phyloP scores from a whole-genome alignment of 495 filamentous ascomycete genomes.

The Peziza echinospora region DNA sequence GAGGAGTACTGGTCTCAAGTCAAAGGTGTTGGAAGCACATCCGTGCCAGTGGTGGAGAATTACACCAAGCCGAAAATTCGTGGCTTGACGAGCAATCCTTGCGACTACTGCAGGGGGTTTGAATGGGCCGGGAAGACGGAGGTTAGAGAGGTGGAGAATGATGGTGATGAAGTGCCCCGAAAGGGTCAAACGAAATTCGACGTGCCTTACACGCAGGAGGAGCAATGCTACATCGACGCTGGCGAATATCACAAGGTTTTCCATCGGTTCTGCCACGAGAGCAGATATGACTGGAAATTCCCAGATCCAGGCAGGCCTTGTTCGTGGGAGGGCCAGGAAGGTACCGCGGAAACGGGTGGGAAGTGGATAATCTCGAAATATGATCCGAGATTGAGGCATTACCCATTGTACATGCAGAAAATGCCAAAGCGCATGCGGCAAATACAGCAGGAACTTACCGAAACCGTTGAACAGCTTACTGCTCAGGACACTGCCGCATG shows the following conservation, averaged over 20 bases:
- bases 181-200: constrained; percentile 14
- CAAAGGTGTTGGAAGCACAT: background rate
- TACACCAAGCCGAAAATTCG: constrained; percentile 12
- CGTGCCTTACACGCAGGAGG: constrained; percentile 12
- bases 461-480: constrained; percentile 5
- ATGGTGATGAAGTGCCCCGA: constrained; percentile 12
- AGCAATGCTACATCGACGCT: constrained; percentile 7
- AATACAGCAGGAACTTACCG: constrained; percentile 8
- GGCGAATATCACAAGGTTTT: constrained; percentile 9
- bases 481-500: constrained; percentile 14
- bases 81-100: constrained; percentile 2
- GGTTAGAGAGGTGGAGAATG: constrained; percentile 8
- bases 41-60: background rate
- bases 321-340: background rate
- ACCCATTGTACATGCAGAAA: constrained; percentile 4
- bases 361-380: constrained; percentile 13
- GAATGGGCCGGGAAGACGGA: constrained; percentile 12
- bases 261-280: constrained; percentile 19
- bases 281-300: constrained; percentile 20
- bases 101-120: constrained; percentile 15
- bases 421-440: background rate
- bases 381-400: constrained; percentile 16
- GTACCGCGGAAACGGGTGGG: constrained; percentile 1
- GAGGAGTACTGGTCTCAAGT: constrained; percentile 8
- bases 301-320: constrained; percentile 5